Evolutionary conservation across 2,329 filamentous ascomycete species (phyloP).

Genomic region (Colletotrichum viniferum): DNA sequence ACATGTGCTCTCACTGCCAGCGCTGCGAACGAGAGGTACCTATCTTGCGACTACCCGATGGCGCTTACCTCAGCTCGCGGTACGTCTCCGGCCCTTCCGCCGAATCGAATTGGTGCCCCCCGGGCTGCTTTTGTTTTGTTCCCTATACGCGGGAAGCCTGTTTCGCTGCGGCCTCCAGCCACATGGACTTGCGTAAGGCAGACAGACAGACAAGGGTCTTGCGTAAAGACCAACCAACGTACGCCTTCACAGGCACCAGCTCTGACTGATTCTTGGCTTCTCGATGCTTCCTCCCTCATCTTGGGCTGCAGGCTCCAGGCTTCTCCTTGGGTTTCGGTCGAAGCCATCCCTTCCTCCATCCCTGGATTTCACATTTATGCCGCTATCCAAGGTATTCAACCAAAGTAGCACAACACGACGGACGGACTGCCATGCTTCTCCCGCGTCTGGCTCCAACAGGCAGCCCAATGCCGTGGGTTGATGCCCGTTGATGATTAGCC

Average conservation of each 20-base stretch:
- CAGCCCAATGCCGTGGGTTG: background rate
- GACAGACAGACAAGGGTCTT: background rate
- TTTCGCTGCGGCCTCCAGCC: constrained; percentile 28
- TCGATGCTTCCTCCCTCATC: background rate
- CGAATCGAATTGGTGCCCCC: background rate
- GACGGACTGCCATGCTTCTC: no score
- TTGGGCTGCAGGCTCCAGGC: background rate
- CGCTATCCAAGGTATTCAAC: background rate
- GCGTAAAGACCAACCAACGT: background rate
- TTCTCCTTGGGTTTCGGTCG: background rate
- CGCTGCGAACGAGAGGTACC: background rate
- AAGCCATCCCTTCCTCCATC: background rate
- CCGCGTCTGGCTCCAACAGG: background rate
- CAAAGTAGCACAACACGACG: background rate
- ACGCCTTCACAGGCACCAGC: background rate
- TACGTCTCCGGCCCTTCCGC: background rate
- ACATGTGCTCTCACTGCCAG: background rate
- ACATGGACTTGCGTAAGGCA: constrained; percentile 39
- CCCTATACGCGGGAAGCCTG: constrained; percentile 5
- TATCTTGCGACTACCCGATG: background rate
- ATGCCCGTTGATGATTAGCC: background rate
- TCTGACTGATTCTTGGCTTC: background rate
- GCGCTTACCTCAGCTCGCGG: background rate
- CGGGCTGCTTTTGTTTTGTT: no score
- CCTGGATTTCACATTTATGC: background rate